A percentile compares a stretch with the other conserved stretches of the same genome.
Conservation (phyloP, 129 eudicot genomes). For the Lactuca saligna region DNA sequence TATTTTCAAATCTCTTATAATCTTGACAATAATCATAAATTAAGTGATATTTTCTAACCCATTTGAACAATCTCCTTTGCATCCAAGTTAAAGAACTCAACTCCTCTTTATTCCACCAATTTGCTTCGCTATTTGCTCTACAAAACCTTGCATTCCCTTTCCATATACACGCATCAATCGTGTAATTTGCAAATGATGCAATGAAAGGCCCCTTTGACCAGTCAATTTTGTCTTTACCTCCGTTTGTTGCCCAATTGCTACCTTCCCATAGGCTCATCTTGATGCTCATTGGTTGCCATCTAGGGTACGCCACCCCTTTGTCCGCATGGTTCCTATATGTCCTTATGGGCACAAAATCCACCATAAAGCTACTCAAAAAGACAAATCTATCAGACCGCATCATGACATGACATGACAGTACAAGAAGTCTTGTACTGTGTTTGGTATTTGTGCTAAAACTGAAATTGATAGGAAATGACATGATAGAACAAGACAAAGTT, state of each 20-base stretch:
- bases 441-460: too few species aligned
- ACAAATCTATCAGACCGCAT: background rate
- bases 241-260: conserved; percentile 73
- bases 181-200: conserved; percentile 63
- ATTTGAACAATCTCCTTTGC: conserved; percentile 71
- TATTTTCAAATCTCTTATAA: conserved; percentile 58
- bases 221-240: conserved; percentile 71
- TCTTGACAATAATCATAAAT: conserved; percentile 83
- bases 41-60: conserved; percentile 73
- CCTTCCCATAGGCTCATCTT: conserved; percentile 78
- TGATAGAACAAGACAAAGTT: background rate
- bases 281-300: conserved; percentile 79
- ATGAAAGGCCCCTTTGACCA: conserved; percentile 74
- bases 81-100: conserved; percentile 56
- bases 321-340: conserved; percentile 83
- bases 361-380: conserved; percentile 61
- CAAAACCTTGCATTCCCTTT: conserved; percentile 70
- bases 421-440: too few species aligned
- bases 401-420: background rate
- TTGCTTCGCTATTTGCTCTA: conserved; percentile 46
- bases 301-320: conserved; percentile 68
- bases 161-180: conserved; percentile 78
- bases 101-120: conserved; percentile 79
- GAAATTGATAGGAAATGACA: too few species aligned
- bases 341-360: conserved; percentile 80